Percentiles rank a stretch among this genome's conserved stretches.
Conservation (phyloP, 108 stramenopile species). For the Nitzschia sp. region DNA sequence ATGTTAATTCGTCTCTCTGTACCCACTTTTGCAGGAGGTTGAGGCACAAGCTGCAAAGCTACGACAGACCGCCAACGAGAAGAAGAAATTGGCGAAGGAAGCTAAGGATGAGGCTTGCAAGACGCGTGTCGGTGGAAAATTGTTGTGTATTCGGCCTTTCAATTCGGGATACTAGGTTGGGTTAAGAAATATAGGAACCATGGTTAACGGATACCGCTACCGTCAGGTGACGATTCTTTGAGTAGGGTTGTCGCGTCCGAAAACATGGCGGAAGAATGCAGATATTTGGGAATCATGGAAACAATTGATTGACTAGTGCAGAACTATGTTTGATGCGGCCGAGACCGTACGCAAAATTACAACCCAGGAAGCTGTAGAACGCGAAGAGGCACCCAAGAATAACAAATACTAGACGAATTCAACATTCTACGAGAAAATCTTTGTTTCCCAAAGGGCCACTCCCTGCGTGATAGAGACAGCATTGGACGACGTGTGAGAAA, state of each 20-base stretch:
- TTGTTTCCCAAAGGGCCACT: conserved; percentile 1
- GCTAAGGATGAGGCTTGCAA: conserved; percentile 85
- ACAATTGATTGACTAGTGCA: too few relatives aligned
- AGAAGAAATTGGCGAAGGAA: conserved; percentile 65
- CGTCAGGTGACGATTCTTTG: too few relatives aligned
- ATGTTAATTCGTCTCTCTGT: conserved; percentile 1
- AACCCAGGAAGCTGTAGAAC: neutral
- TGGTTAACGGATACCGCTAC: too few relatives aligned
- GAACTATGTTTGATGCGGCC: too few relatives aligned
- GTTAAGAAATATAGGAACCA: neutral
- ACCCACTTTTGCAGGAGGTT: conserved; percentile 15
- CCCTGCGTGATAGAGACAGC: neutral
- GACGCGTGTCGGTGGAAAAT: conserved; percentile 81
- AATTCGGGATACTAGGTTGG: conserved; percentile 65
- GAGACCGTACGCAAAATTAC: too few relatives aligned
- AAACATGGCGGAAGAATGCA: too few relatives aligned
- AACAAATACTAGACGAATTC: neutral
- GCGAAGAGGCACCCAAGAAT: neutral
- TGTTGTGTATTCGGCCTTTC: conserved; percentile 75
- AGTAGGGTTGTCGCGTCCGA: too few relatives aligned
- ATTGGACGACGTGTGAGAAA: conserved; percentile 5
- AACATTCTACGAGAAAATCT: conserved; percentile 4
- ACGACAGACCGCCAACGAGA: conserved; percentile 61
- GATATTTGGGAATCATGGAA: too few relatives aligned
- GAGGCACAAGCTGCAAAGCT: conserved; percentile 53